These are phyloP conservation scores for Clarireedia paspali DNA, from an alignment of 2,329 filamentous ascomycete species.

Conservation along the genomic window DNA sequence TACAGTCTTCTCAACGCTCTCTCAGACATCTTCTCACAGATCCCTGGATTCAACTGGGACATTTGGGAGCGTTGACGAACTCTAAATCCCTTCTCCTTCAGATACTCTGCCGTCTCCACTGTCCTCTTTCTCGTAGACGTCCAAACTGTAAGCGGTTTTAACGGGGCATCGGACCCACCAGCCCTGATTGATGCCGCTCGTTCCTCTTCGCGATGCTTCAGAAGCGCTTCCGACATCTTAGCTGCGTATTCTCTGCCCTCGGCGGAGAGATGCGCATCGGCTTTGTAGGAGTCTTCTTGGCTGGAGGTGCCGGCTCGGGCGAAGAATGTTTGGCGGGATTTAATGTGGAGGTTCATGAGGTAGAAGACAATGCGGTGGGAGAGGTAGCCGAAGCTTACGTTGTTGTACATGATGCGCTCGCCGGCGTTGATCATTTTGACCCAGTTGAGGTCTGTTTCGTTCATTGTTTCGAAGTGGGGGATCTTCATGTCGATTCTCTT, in stretches of 20 bases:
- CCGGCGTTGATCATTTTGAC: conserved; percentile 99
- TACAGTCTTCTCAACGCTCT: conserved; percentile 71
- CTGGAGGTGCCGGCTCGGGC: conserved; percentile 76
- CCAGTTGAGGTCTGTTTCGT: conserved; percentile 88
- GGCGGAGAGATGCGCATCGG: conserved; percentile 75
- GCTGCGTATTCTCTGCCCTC: conserved; percentile 74
- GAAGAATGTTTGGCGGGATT: conserved; percentile 89
- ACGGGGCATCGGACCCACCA: conserved; percentile 57
- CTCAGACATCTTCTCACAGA: conserved; percentile 91
- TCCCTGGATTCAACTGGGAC: conserved; percentile 93
- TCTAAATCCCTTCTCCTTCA: conserved; percentile 74
- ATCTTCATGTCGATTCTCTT: conserved; percentile 86
- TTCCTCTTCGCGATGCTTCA: conserved; percentile 79
- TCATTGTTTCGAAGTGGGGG: conserved; percentile 93
- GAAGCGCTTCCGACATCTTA: conserved; percentile 77
- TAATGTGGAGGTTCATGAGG: conserved; percentile 94
- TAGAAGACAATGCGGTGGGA: conserved; percentile 98
- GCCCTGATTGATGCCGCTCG: conserved; percentile 59
- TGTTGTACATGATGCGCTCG: conserved; percentile 89
- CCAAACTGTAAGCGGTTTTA: conserved; percentile 85
- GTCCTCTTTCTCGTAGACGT: conserved; percentile 87
- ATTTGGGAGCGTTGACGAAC: conserved; percentile 91
- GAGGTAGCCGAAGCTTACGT: conserved; percentile 92
- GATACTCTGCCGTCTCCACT: conserved; percentile 77
- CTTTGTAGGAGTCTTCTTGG: conserved; percentile 88